Evolutionary conservation across 2,329 filamentous ascomycete species (phyloP).

Genomic region (Pseudomassariella vexata): DNA sequence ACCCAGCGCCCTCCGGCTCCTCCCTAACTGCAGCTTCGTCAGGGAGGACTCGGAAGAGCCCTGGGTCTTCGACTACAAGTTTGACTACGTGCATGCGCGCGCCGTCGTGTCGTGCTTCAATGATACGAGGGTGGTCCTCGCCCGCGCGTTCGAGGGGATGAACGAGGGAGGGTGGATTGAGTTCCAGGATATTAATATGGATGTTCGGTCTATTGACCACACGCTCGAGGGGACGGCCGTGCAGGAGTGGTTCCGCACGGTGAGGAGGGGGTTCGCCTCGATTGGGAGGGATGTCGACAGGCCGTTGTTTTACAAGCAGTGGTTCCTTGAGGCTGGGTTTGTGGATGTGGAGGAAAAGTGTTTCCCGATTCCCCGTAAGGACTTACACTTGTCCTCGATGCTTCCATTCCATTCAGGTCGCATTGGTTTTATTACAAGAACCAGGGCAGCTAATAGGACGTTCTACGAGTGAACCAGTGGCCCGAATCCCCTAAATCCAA

Average conservation of each 20-base stretch:
- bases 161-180: constrained; percentile 1
- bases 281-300: not conserved
- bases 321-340: constrained; percentile 1
- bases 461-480: too few relatives aligned
- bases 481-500: too few relatives aligned
- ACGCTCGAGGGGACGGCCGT: not conserved
- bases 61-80: not conserved
- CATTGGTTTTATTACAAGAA: too few relatives aligned
- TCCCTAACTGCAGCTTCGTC: constrained; percentile 1
- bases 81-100: not conserved
- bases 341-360: constrained; percentile 4
- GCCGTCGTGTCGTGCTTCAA: constrained; percentile 2
- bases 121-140: not conserved
- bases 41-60: constrained; percentile 1
- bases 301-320: not conserved
- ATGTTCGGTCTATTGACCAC: not conserved
- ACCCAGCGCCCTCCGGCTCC: too few relatives aligned
- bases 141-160: not conserved
- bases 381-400: too few relatives aligned
- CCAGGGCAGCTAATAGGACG: too few relatives aligned
- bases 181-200: too few relatives aligned
- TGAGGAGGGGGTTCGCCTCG: not conserved
- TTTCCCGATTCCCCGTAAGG: not conserved
- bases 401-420: too few relatives aligned
- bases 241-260: not conserved